phyloP scores from a whole-genome alignment of 371 early-diverging fungal species.

The Mortierella sp. region DNA sequence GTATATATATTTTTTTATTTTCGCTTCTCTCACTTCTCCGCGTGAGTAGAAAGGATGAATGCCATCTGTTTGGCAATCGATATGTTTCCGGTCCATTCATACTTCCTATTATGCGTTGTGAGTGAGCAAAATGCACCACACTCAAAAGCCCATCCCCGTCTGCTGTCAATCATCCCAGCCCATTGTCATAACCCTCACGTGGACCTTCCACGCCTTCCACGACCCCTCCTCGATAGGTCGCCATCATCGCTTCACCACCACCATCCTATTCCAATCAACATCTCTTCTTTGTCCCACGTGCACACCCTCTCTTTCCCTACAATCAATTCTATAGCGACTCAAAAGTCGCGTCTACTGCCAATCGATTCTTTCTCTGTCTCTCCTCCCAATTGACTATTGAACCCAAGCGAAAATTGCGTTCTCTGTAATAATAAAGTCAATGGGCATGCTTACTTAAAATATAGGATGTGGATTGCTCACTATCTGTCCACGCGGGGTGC shows the following conservation, averaged over 20 bases:
- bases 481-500: neutral
- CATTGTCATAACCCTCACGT: neutral
- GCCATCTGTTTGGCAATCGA: neutral
- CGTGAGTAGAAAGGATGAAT: neutral
- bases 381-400: no score
- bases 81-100: neutral
- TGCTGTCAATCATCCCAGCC: neutral
- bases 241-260: neutral
- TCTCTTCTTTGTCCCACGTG: neutral
- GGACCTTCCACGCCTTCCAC: neutral
- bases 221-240: slow-evolving; percentile 6
- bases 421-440: no score
- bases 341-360: neutral
- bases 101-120: neutral
- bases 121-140: neutral
- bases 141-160: neutral
- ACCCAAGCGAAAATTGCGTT: no score
- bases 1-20: neutral
- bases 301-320: neutral
- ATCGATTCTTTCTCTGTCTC: no score
- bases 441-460: no score
- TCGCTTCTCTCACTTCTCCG: no score
- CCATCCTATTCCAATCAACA: neutral
- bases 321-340: neutral
- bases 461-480: neutral